A percentile compares a stretch with the other conserved stretches of the same genome.
These are phyloP conservation scores for Debaryomyces singareniensis DNA, from an alignment of 1,139 yeast species.

Conservation along the genomic window DNA sequence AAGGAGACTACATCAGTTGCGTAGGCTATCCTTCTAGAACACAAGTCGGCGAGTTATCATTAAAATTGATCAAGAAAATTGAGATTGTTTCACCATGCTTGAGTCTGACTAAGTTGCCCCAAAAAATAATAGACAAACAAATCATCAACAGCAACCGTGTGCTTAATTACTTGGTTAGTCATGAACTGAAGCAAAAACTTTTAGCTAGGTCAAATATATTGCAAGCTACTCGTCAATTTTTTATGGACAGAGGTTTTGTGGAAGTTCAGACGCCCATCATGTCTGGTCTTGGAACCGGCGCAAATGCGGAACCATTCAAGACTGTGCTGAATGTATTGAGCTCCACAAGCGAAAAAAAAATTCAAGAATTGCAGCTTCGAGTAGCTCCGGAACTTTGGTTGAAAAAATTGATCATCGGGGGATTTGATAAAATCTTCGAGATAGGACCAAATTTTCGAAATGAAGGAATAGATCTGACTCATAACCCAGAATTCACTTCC, in stretches of 20 bases:
- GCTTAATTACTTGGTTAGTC: conserved; percentile 64
- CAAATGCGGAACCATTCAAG: conserved; percentile 77
- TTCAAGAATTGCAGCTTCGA: conserved; percentile 49
- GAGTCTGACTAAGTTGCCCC: conserved; percentile 56
- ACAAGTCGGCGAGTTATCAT: conserved; percentile 69
- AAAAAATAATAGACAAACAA: conserved; percentile 45
- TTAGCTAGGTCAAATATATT: conserved; percentile 50
- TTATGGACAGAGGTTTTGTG: conserved; percentile 51
- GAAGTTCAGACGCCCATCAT: conserved; percentile 89
- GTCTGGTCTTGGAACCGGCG: conserved; percentile 72
- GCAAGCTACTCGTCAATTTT: conserved; percentile 49
- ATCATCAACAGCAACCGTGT: conserved; percentile 65
- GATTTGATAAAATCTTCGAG: conserved; percentile 82
- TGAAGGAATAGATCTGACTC: conserved; percentile 90
- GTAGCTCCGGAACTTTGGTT: conserved; percentile 97
- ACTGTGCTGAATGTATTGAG: conserved; percentile 51
- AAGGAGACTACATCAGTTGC: conserved; percentile 67
- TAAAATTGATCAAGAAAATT: conserved; percentile 50
- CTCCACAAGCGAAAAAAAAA: conserved; percentile 15
- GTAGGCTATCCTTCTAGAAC: conserved; percentile 71
- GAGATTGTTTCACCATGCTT: conserved; percentile 61
- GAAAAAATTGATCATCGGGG: conserved; percentile 72
- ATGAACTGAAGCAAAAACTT: conserved; percentile 41
- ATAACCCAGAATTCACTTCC: conserved; percentile 91
- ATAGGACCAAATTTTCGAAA: conserved; percentile 82